Conservation (phyloP, 2,329 filamentous ascomycete genomes). For the Ascochyta clinopodiicola region DNA sequence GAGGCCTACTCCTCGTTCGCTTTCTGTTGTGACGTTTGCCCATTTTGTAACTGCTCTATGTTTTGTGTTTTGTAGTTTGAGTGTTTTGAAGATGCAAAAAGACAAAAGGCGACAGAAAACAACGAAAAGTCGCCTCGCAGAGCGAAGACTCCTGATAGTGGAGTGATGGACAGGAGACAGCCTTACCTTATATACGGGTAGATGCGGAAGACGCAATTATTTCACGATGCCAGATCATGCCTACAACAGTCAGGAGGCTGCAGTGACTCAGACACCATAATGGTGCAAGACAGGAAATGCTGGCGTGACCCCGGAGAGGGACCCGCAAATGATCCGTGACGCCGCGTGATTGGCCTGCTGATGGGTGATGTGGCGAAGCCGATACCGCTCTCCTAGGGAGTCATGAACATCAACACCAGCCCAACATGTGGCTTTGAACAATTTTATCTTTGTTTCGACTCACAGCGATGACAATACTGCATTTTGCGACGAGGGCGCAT, state of each 20-base stretch:
- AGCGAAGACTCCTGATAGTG: conserved; percentile 37
- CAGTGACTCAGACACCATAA: conserved; percentile 46
- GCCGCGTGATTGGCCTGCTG: conserved; percentile 37
- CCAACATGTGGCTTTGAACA: conserved; percentile 16
- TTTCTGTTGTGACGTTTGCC: conserved; percentile 54
- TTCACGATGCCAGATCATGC: conserved; percentile 28
- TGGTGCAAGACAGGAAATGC: conserved; percentile 18
- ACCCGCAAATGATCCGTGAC: conserved; percentile 29
- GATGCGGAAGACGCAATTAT: conserved; percentile 18
- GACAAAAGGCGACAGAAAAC: conserved; percentile 6
- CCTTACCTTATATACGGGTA: conserved; percentile 37
- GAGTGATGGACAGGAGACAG: conserved; percentile 16
- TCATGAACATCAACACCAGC: conserved; percentile 28
- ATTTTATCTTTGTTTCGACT: conserved; percentile 20
- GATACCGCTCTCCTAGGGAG: conserved; percentile 35
- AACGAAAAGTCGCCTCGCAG: conserved; percentile 38
- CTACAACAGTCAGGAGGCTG: conserved; percentile 36
- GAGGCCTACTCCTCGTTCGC: conserved; percentile 52
- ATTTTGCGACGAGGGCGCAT: conserved; percentile 3
- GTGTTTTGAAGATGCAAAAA: conserved; percentile 13
- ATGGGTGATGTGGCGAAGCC: conserved; percentile 32
- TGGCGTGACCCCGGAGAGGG: conserved; percentile 34
- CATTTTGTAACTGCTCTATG: conserved; percentile 25
- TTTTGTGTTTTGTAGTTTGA: conserved; percentile 1
- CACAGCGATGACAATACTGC: conserved; percentile 3